Percentiles rank a stretch among this genome's conserved stretches.
phyloP scores from a whole-genome alignment of 2,329 filamentous ascomycete species.

The Ploettnerulaceae sp. region DNA sequence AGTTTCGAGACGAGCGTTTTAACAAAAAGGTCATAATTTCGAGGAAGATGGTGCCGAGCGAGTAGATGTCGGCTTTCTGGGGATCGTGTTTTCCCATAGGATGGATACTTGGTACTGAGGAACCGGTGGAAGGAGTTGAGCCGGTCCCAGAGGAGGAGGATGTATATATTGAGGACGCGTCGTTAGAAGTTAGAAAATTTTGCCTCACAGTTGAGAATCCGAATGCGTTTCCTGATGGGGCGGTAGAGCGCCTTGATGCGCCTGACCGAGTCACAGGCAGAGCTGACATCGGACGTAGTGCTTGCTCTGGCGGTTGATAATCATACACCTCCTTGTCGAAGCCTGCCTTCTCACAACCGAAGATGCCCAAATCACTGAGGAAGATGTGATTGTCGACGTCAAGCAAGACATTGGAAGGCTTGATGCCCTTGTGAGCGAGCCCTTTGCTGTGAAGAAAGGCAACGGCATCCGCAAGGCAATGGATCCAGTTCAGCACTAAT shows the following conservation, averaged over 20 bases:
- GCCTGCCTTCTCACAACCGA: conserved; percentile 43
- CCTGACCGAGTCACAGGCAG: conserved; percentile 35
- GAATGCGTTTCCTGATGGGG: conserved; percentile 20
- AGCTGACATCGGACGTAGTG: conserved; percentile 32
- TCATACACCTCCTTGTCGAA: conserved; percentile 68
- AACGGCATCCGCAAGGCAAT: conserved; percentile 64
- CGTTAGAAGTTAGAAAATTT: conserved; percentile 17
- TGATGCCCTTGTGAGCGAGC: conserved; percentile 62
- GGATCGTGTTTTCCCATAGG: conserved; percentile 40
- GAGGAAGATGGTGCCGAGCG: conserved; percentile 66
- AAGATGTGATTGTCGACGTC: conserved; percentile 61
- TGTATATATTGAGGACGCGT: conserved; percentile 24
- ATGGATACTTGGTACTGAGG: conserved; percentile 12
- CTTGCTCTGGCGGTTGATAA: conserved; percentile 63
- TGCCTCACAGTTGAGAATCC: conserved; percentile 7
- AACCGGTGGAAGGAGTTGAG: background rate
- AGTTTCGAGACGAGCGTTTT: conserved; percentile 61
- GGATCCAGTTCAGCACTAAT: conserved; percentile 67
- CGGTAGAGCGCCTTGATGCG: conserved; percentile 24
- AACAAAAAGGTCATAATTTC: conserved; percentile 66
- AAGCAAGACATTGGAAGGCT: conserved; percentile 65
- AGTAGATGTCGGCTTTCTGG: conserved; percentile 66
- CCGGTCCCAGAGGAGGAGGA: conserved; percentile 19
- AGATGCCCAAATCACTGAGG: conserved; percentile 55
- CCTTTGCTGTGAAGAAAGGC: conserved; percentile 62